Base-by-base conservation (phyloP, 108 stramenopile genomes). In the Nitzschia inconspicua region DNA sequence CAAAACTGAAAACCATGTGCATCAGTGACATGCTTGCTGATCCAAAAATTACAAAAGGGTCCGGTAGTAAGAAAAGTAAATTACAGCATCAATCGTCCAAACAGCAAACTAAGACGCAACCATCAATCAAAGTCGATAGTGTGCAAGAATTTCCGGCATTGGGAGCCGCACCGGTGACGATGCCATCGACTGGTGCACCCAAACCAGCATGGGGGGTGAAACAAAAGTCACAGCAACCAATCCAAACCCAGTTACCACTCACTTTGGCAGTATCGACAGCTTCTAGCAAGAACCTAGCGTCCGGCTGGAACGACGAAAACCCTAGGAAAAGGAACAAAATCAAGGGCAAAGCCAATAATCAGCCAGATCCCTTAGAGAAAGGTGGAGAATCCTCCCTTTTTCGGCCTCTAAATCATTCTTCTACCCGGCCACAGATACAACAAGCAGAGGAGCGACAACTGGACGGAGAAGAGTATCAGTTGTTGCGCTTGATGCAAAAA, bases 401-500 rank as follows among this genome's bases (percentile, higher is more conserved):
- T 22, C 35, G 22, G 13, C 48, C 46, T 4, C 18, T 13, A 47
- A 18, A 10, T 25, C 35, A 44, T 4, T 20, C 9, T 44, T 30
- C 27, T 25, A 27, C 3, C 44, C 3, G 14, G 24, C 47, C 18
- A 35, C 16, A 25, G 19, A n/a, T 5, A 1, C 44, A 28, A 46
- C 43, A 25, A 18, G 9, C 18, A 30, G 13, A 22, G 3, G 25
- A 19, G 23, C 6, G 53, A 6, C 30, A 3, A 11, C 11, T 35
- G 36, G 55, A 72, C 1, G 63, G 70, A 13, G 70, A 72, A 14
- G 70, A 63, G 39, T 63, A 72, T 35, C 13, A 64, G 2, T 42
- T 72, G 19, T 41, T 72, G 39, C 62, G 70, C 4, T 47, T 72
- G 24, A 10, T 72, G 40, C 62, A 72, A 47, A 63, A 58, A 27